Evolutionary conservation across 148 eudicot species (phyloP), one percentile per base, ranked within the genome.

Genomic region (Heliosperma pusillum): DNA sequence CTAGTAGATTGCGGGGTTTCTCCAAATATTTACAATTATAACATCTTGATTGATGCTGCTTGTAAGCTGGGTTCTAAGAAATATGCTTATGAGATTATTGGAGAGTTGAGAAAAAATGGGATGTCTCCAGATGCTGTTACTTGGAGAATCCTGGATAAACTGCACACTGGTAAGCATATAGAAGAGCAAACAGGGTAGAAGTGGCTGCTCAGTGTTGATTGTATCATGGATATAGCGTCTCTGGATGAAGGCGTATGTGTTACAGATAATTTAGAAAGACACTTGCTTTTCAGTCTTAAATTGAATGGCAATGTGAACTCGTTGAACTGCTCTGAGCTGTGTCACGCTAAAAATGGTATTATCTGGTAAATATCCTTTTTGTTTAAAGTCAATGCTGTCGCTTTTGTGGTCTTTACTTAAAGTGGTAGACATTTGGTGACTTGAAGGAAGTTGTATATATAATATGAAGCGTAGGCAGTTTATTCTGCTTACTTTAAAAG

Each of bases 81-180:
- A 73, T 87, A 86, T 76, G 98, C 95, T 81, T 94, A 94, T 83
- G 88, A 83, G 85, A 82, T 94, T 69, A 72, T 93, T 42, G 92
- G 97, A 58, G 98, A 93, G 84, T 91, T 93, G 98, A 93, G 79
- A 76, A 94, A 86, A 80, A 94, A 91, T 79, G 98, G 93, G 33
- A 6, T 91, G 58, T 79, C 82, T 27, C 98, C 97, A 12, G 98
- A 94, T 86, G 85, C 98, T 30, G 79, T 89, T 27, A 81, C 98
- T 2, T 91, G 96, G 98, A 88, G 98, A 78, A 83, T 83, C 74
- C 87, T 93, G 66, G 87, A 87, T 42, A 91, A 82, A 77, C 79
- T 93, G 68, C 93, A 90, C 75, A 81, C 76, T 6, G 78, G 67
- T 80, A 25, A 42, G 29, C 77, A 74, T 20, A 65, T 50, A 64